Conservation (phyloP, 768 basidiomycete species). For the Russula lepida region DNA sequence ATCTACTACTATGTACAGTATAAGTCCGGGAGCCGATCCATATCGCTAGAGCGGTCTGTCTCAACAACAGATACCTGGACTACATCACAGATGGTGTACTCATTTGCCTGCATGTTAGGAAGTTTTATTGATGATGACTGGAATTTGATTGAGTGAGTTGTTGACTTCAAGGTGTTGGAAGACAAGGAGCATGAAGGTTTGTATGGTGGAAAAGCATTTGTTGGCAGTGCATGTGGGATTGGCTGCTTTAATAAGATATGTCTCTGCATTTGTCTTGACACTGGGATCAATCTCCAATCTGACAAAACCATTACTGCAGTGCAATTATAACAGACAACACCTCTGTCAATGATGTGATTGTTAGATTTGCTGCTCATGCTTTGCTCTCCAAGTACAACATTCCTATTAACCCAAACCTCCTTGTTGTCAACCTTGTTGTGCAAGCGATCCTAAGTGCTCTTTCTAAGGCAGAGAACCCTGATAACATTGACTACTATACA, state of each 20-base stretch:
- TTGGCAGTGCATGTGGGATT: slow-evolving; percentile 20
- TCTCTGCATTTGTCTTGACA: too few species aligned
- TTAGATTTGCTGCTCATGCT: too few species aligned
- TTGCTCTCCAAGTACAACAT: too few species aligned
- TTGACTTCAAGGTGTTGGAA: slow-evolving; percentile 19
- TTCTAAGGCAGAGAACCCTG: too few species aligned
- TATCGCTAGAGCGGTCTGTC: too few species aligned
- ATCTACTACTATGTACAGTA: too few species aligned
- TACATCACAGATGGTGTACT: slow-evolving; percentile 19
- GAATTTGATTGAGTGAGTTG: slow-evolving; percentile 14
- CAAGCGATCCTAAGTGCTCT: too few species aligned
- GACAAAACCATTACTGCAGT: too few species aligned
- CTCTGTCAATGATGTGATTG: neutral
- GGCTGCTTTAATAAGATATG: slow-evolving; percentile 15
- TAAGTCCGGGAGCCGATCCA: too few species aligned
- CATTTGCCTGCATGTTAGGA: slow-evolving; percentile 19
- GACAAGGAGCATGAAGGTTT: slow-evolving; percentile 25
- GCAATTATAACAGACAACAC: neutral
- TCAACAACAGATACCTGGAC: neutral
- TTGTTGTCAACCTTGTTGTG: slow-evolving; percentile 33
- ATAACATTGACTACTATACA: too few species aligned
- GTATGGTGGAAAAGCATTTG: slow-evolving; percentile 28
- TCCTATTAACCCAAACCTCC: too few species aligned
- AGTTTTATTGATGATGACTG: slow-evolving; percentile 22
- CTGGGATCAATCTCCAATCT: too few species aligned